These are phyloP conservation scores for Chionographis japonica DNA, from an alignment of 106 monocot species.

Conservation along the genomic window DNA sequence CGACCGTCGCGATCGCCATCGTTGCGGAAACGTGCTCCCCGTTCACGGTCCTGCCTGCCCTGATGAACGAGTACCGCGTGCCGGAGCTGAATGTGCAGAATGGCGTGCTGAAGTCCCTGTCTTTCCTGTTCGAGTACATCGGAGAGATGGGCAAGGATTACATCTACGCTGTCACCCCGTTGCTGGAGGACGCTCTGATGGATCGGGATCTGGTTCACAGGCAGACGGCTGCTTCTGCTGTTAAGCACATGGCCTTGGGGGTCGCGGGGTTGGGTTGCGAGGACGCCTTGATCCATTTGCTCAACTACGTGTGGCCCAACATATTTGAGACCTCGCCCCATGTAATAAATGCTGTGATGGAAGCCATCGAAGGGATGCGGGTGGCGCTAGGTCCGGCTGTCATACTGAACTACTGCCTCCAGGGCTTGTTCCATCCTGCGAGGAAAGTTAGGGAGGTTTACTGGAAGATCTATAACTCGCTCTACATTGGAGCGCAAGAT, in stretches of 20 bases:
- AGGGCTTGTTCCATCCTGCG: conserved; percentile 97
- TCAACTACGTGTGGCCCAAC: conserved; percentile 97
- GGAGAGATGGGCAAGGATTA: conserved; percentile 99
- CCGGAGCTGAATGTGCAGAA: conserved; percentile 95
- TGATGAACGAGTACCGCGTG: conserved; percentile 97
- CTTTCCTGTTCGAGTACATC: conserved; percentile 97
- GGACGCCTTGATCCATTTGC: conserved; percentile 88
- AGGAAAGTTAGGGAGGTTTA: conserved; percentile 97
- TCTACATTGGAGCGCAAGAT: conserved; percentile 95
- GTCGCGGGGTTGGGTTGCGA: conserved; percentile 97
- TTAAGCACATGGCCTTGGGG: conserved; percentile 96
- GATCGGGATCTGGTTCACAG: conserved; percentile 94
- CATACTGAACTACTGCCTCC: conserved; percentile 90
- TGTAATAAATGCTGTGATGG: conserved; percentile 99
- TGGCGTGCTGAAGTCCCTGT: conserved; percentile 93
- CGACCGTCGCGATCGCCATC: conserved; percentile 96
- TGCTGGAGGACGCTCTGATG: conserved; percentile 98
- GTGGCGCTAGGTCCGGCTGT: conserved; percentile 88
- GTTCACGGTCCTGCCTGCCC: conserved; percentile 92
- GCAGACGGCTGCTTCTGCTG: conserved; percentile 98
- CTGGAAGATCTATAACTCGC: conserved; percentile 97
- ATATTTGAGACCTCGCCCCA: conserved; percentile 96
- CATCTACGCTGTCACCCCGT: conserved; percentile 92
- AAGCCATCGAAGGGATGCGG: conserved; percentile 98
- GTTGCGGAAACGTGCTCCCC: conserved; percentile 98